Conservation (phyloP, 192 early-diverging fungal species). For the Thoreauomyces humboldtii region DNA sequence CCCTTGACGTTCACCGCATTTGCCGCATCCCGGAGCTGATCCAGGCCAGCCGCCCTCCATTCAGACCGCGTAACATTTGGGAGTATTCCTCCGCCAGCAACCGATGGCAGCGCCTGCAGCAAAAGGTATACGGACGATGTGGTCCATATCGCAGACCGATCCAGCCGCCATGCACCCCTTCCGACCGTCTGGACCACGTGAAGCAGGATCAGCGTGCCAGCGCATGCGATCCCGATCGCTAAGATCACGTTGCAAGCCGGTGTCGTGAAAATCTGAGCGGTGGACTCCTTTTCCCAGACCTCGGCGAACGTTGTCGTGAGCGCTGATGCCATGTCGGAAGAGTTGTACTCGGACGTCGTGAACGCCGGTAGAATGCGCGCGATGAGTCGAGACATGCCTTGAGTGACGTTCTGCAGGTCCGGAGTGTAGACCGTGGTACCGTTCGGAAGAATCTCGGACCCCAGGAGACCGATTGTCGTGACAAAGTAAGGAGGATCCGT, state of each 20-base stretch:
- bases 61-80: background rate
- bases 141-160: background rate
- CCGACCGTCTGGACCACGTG: too few relatives aligned
- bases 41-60: background rate
- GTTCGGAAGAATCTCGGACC: too few relatives aligned
- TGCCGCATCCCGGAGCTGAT: background rate
- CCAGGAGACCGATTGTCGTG: too few relatives aligned
- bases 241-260: slow-evolving; percentile 7
- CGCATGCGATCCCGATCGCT: background rate
- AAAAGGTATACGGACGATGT: background rate
- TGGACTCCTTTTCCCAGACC: background rate
- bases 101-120: background rate
- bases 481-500: too few relatives aligned
- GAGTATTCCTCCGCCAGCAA: background rate
- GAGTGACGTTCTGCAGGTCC: background rate
- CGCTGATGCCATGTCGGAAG: background rate
- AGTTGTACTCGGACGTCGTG: background rate
- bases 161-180: background rate
- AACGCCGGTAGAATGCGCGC: background rate
- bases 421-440: too few relatives aligned
- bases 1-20: background rate
- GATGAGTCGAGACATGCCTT: background rate
- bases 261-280: background rate
- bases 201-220: background rate
- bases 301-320: background rate